phyloP scores from a whole-genome alignment of 257 asterid genomes.

The Petrea volubilis region DNA sequence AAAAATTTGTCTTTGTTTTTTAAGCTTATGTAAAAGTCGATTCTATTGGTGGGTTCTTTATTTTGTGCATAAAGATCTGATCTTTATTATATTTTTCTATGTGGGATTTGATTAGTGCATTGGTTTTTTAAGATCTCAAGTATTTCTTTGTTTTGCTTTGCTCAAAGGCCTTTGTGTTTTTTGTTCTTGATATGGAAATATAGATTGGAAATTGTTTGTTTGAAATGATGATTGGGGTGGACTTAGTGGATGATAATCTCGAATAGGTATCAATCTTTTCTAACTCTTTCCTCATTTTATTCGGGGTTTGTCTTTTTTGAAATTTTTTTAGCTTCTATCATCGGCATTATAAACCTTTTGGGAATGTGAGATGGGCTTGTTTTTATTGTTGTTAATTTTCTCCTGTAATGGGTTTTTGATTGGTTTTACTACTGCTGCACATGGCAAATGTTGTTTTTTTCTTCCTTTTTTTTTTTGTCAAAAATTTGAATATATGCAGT shows the following conservation, averaged over 20 bases:
- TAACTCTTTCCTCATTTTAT: background rate
- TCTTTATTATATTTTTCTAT: conserved; percentile 2
- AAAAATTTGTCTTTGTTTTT: conserved; percentile 16
- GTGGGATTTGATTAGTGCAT: conserved; percentile 10
- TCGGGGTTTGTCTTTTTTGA: conserved; percentile 18
- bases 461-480: background rate
- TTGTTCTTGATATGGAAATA: conserved; percentile 12
- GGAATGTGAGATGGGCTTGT: conserved; percentile 39
- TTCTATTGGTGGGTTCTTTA: conserved; percentile 24
- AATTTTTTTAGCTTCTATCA: conserved; percentile 13
- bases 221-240: conserved; percentile 14
- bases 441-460: conserved; percentile 22
- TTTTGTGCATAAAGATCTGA: conserved; percentile 24
- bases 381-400: conserved; percentile 29
- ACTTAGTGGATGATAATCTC: conserved; percentile 24
- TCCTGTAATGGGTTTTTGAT: conserved; percentile 4
- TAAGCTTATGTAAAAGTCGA: background rate
- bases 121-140: conserved; percentile 33
- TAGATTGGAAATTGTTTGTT: conserved; percentile 31
- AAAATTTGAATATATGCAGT: conserved; percentile 13
- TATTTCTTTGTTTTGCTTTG: conserved; percentile 24
- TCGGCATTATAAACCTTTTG: conserved; percentile 12
- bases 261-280: conserved; percentile 27
- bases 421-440: conserved; percentile 28
- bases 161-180: conserved; percentile 13